Evolutionary conservation across 768 basidiomycete genomes (phyloP).

Genomic region (Mycena capillaripes): DNA sequence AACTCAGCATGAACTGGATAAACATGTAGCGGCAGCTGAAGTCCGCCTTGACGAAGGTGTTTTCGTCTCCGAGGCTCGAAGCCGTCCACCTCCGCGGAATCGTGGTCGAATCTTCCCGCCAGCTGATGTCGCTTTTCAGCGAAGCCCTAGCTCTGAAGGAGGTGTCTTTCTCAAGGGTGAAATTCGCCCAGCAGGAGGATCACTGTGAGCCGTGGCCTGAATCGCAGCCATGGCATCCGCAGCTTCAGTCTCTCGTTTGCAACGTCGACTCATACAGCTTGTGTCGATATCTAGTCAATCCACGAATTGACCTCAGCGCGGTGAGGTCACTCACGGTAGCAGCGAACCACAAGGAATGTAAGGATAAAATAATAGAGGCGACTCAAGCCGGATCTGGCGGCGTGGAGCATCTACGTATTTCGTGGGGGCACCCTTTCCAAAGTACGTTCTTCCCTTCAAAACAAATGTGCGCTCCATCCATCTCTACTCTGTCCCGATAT

Average conservation of each 20-base stretch:
- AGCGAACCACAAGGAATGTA: neutral
- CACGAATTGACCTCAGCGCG: too few relatives aligned
- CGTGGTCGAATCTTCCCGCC: neutral
- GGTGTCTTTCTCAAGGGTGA: slow-evolving; percentile 5
- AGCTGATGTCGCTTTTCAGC: slow-evolving; percentile 18
- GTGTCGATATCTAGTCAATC: neutral
- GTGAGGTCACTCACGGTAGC: neutral
- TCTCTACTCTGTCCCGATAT: neutral
- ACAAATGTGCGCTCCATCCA: neutral
- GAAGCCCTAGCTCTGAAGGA: neutral
- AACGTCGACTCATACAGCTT: neutral
- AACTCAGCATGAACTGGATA: slow-evolving; percentile 13
- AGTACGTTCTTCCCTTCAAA: neutral
- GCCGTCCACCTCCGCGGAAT: slow-evolving; percentile 13
- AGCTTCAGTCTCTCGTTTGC: neutral
- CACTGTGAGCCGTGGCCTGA: neutral
- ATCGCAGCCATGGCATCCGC: neutral
- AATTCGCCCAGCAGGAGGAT: neutral
- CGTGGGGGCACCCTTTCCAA: too few relatives aligned
- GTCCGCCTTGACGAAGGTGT: neutral
- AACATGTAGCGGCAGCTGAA: neutral
- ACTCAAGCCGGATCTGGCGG: neutral
- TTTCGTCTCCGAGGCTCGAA: neutral
- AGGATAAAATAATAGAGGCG: neutral
- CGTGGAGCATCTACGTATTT: neutral